Evolutionary conservation across 345 rosid genomes (phyloP).

Genomic region (Dimocarpus longan): DNA sequence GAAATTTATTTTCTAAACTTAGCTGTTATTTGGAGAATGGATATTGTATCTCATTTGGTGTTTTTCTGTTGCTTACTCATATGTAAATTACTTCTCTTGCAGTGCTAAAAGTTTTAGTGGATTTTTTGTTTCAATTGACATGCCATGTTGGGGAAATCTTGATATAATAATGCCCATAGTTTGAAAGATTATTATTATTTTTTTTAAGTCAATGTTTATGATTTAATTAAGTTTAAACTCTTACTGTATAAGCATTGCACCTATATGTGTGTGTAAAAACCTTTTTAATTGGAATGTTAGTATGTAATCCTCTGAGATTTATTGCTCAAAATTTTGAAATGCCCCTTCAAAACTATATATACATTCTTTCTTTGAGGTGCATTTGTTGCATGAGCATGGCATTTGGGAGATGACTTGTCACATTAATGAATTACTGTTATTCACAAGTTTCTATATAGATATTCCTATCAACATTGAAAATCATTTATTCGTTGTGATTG

Average conservation of each 20-base stretch:
- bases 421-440: background rate
- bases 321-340: background rate
- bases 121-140: background rate
- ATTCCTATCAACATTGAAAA: background rate
- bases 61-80: background rate
- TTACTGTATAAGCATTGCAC: background rate
- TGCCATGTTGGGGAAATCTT: background rate
- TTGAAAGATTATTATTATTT: too few relatives aligned
- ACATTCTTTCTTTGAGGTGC: background rate
- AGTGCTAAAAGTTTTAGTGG: background rate
- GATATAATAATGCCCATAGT: background rate
- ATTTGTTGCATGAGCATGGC: background rate
- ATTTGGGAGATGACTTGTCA: background rate
- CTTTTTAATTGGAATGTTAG: background rate
- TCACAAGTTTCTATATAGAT: conserved; percentile 3
- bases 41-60: background rate
- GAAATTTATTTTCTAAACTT: background rate
- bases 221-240: background rate
- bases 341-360: background rate
- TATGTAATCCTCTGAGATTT: background rate
- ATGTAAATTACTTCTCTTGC: background rate
- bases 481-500: background rate
- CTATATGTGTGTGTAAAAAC: background rate
- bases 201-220: too few relatives aligned
- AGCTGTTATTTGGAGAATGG: background rate